Evolutionary conservation across 2,329 filamentous ascomycete species (phyloP), one percentile per base, ranked within the genome.

Genomic region (Fusarium nurragi): DNA sequence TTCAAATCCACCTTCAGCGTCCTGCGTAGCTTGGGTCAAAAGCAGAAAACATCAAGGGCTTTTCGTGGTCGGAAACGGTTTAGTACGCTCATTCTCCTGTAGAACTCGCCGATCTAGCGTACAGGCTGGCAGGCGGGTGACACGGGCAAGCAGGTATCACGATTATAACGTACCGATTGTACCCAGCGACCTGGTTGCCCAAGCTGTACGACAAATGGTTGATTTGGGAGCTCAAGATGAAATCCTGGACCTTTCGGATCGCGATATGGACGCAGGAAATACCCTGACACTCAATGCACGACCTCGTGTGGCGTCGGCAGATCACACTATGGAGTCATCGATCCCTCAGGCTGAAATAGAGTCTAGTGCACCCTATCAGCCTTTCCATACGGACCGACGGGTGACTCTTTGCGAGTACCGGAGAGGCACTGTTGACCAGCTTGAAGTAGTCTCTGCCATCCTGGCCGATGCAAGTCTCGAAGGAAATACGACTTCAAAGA

Each of bases 291-390:
- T 82, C 63, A 82, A 80, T 69, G 76, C 75, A 52, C 77, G 76
- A 66, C 70, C 77, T 38, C 71, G 74, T 51, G 75, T 71, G 69
- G 71, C 65, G 65, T 74, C 72, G 46, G 71, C 66, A 68, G 81
- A 78, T 71, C 78, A 76, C 71, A 80, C 77, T 53, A 84, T 81
- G 75, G 90, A 81, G 77, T 91, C 79, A 75, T 90, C 80, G 74
- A 94, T 86, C 54, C 87, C 88, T 1, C 86, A 89, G 65, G 93
- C 92, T 7, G 94, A 97, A 80, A 96, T 97, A 66, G 95, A 99
- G 74, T 97, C 94, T 2, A 97, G 94, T 73, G 91, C 94, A 6
- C 93, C 94, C 3, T 98, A 97, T 71, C 94, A 97, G 72, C 94
- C 95, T 2, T 97, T 98, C 80, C 94, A 98, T 75, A 95, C 94